Evolutionary conservation across 2,329 filamentous ascomycete genomes (phyloP), one percentile per base, ranked within the genome.

Genomic region (Hypocrella siamensis): DNA sequence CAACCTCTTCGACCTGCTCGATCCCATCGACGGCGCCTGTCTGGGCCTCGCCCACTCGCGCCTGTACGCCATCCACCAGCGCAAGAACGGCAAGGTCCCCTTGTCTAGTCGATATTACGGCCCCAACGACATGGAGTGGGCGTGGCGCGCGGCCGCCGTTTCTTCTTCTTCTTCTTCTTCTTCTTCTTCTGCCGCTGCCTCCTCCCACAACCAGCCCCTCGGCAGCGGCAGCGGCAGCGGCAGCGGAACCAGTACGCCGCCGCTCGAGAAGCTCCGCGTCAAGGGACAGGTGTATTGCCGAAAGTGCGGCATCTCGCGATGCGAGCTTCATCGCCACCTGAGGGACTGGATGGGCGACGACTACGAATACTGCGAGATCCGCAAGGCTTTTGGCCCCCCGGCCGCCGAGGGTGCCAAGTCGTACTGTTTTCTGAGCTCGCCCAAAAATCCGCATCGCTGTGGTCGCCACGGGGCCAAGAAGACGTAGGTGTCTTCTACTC

Each of bases 11-110:
- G 69, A 73, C 47, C 65, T 67, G 40, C 63, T 77, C 35, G 72
- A 77, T 51, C 67, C 68, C 30, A 74, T 77, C 39, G 72, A 77
- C 51, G 68, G 70, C 44, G 68, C 66, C 25, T 75, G 70, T 45
- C 55, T 77, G 25, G 72, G 69, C 11, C 60, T 77, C 32, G 64
- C 70, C 24, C 70, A 63, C 54, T 59, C 58, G 27, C 60, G 65
- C 46, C 63, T 74, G 40, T 76, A 77, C 48, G 52, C 57, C 21
- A 68, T 76, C 42, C 69, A 73, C 49, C 58, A 61, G 17, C 61
- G 60, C 33, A 58, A 72, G 50, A 63, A 72, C 47, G 67, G 65
- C 32, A 56, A 49, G 6, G 63, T 76, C n/a, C 56, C 68, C 8
- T 60, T 77, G 12, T 64, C 63, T 14, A 61, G 62, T 29, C 63